A percentile compares a stretch with the other conserved stretches of the same genome.
Conservation (phyloP, 352 stramenopile genomes). For the Pythium oligandrum region DNA sequence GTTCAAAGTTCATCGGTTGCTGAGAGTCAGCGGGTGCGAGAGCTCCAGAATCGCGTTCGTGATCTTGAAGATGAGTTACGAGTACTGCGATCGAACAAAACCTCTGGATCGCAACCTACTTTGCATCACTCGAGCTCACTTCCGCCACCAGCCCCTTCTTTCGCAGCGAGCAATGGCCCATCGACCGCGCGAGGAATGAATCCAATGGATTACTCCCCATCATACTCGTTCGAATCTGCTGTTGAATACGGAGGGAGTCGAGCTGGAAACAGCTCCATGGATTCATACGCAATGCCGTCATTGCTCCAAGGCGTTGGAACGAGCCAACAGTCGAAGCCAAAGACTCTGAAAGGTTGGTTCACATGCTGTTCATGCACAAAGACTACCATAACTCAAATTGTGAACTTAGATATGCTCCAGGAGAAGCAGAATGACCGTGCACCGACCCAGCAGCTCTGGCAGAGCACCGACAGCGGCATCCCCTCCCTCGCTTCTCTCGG, state of each 20-base stretch:
- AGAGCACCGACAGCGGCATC: too few species aligned
- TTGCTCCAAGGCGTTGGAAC: slow-evolving; percentile 4
- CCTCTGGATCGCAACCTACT: not conserved
- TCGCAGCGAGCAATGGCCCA: too few species aligned
- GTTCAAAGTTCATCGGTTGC: slow-evolving; percentile 13
- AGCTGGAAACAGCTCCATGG: too few species aligned
- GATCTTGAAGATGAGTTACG: slow-evolving; percentile 26
- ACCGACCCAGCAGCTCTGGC: too few species aligned
- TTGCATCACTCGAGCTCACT: not conserved
- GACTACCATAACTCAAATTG: too few species aligned
- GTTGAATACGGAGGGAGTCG: too few species aligned
- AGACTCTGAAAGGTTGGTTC: slow-evolving; percentile 24
- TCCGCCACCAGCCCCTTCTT: not conserved
- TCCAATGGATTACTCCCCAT: too few species aligned
- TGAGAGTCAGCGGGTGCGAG: slow-evolving; percentile 10
- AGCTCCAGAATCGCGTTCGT: slow-evolving; percentile 21
- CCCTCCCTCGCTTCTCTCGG: too few species aligned
- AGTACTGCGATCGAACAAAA: not conserved
- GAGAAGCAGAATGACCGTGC: too few species aligned
- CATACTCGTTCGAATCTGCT: too few species aligned
- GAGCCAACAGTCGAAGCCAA: not conserved
- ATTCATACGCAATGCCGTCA: slow-evolving; percentile 5
- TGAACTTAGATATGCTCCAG: too few species aligned
- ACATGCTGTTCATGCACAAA: not conserved
- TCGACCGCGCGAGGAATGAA: too few species aligned